These are phyloP conservation scores for Mycena floridula DNA, from an alignment of 768 basidiomycete species.

Conservation along the genomic window DNA sequence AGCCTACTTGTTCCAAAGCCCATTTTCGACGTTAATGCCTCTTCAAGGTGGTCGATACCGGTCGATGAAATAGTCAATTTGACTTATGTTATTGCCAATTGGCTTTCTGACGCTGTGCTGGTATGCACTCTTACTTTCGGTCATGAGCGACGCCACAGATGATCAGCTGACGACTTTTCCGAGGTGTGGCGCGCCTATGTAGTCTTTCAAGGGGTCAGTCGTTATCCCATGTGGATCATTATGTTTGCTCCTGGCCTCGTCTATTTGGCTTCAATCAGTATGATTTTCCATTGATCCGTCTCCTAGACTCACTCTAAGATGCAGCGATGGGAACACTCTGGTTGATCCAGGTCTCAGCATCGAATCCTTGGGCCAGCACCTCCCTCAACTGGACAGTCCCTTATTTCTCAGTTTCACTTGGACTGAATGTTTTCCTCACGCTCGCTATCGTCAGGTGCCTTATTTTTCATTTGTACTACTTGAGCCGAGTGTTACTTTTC, in stretches of 20 bases:
- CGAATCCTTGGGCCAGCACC: constrained; percentile 3
- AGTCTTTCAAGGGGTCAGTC: background rate
- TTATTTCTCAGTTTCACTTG: constrained; percentile 11
- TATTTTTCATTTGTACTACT: too few relatives aligned
- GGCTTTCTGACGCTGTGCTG: background rate
- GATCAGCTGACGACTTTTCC: background rate
- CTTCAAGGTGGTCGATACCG: background rate
- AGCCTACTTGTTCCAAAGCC: too few relatives aligned
- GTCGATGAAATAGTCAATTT: background rate
- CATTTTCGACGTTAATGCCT: too few relatives aligned
- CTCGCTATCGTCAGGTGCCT: constrained; percentile 12
- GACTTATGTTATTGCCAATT: background rate
- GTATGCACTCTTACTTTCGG: background rate
- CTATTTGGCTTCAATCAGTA: background rate
- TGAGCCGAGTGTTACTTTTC: too few relatives aligned
- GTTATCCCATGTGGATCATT: background rate
- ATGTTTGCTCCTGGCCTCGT: background rate
- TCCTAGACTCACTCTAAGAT: background rate
- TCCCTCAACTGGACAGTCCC: constrained; percentile 13
- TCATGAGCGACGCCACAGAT: background rate
- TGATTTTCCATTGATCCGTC: background rate
- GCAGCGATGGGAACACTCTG: constrained; percentile 10
- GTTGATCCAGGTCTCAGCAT: constrained; percentile 11
- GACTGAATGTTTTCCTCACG: constrained; percentile 13
- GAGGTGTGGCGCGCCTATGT: background rate